Evolutionary conservation across 306 rosid species (phyloP).

Genomic region (Chamaecrista fasciculata): DNA sequence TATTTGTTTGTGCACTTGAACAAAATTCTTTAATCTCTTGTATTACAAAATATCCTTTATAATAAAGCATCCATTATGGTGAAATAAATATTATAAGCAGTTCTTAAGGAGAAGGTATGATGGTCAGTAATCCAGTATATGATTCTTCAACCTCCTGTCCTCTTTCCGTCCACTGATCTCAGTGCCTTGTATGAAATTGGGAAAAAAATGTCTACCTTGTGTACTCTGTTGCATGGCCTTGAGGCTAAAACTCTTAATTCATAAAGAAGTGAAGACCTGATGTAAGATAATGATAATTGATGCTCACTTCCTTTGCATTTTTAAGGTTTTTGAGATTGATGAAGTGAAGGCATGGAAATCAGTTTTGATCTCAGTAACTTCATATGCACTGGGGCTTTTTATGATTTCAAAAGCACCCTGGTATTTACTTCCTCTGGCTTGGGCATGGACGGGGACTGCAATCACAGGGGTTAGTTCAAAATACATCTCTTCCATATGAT

Average conservation of each 20-base stretch:
- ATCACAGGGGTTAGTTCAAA: constrained; percentile 82
- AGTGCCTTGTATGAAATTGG: background rate
- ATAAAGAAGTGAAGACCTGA: background rate
- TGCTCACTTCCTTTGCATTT: constrained; percentile 8
- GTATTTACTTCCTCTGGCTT: constrained; percentile 97
- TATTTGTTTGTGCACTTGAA: constrained; percentile 12
- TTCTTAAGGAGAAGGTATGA: background rate
- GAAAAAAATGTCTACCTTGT: background rate
- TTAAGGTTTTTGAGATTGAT: constrained; percentile 86
- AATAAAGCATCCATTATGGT: background rate
- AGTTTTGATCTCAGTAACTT: constrained; percentile 74
- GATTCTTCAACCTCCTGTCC: constrained; percentile 1
- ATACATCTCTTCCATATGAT: constrained; percentile 13
- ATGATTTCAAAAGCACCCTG: constrained; percentile 91
- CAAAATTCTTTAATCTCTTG: background rate
- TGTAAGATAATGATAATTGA: constrained; percentile 3
- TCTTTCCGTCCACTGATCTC: background rate
- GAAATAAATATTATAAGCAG: constrained; percentile 15
- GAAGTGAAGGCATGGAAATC: constrained; percentile 79
- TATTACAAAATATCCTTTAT: constrained; percentile 19
- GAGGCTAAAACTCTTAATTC: background rate
- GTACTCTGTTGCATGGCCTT: background rate
- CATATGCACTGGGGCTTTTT: constrained; percentile 77
- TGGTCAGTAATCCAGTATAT: background rate
- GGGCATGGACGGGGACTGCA: constrained; percentile 99